Base-by-base conservation (phyloP, 2,329 filamentous ascomycete genomes). In the Aaosphaeria arxii region DNA sequence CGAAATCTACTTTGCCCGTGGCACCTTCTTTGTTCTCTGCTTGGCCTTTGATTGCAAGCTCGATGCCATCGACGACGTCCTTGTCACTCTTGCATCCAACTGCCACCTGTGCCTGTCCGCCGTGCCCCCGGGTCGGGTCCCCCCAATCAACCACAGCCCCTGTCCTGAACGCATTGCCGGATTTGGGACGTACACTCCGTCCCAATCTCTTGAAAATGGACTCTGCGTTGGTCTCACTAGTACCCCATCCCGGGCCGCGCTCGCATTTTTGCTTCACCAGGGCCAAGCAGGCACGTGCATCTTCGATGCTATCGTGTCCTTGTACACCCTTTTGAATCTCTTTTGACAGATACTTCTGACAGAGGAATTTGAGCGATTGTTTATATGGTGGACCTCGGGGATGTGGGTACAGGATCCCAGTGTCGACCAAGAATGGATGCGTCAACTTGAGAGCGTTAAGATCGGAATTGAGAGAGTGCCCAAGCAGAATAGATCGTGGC, bases 261-360 rank as follows among this genome's bases (percentile, higher is more conserved):
- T 97, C 91, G 68, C 92, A 96, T 70, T 99, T 99, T 64, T 92
- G 86, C 71, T 94, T 95, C 42, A 97, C 84, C 1, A 99, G 85
- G 61, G 97, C 91, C 11, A 99, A 84, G 55, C 91, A 95, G 3
- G 94, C 91, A 55, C 81, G 85, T 11, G 94, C 91, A 68, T 99
- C 94, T 70, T 99, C 94, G 53, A 96, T 81, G 49, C 89, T 94
- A 76, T 97, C 87, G 67, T 99, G 94, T 11, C 94, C 94, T 11
- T 78, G 77, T 11, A 77, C 76, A 44, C 87, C 87, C 60, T 88
- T 90, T 66, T 99, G 94, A 45, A 99, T 95, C 67, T 95, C 88
- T 48, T 89, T 87, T 44, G 81, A 81, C 13, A 97, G 80, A 61
- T 92, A 95, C 64, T 92, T 94, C 57, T 92, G 85, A 0, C 88